phyloP scores from a whole-genome alignment of 257 asterid species.

The Rehmannia glutinosa region DNA sequence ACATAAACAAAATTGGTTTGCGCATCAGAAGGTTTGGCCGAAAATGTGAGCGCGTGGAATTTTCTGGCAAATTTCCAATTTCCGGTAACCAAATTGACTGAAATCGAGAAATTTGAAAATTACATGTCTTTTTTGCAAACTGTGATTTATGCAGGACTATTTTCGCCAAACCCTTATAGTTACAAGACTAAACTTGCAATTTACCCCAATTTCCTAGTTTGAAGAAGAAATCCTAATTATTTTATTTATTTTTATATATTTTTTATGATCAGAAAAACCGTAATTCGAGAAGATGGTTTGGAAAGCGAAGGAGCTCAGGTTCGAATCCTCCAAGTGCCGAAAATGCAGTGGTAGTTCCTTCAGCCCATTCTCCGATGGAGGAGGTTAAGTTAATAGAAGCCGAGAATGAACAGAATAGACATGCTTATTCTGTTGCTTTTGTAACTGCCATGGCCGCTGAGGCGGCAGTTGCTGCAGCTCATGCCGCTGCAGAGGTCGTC shows the following conservation, averaged over 20 bases:
- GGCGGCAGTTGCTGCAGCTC: slow-evolving; percentile 82
- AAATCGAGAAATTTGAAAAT: too few relatives aligned
- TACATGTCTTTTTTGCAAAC: too few relatives aligned
- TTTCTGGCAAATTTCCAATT: too few relatives aligned
- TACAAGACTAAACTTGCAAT: not conserved
- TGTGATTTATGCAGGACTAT: too few relatives aligned
- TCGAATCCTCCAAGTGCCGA: slow-evolving; percentile 25
- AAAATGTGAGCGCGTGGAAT: too few relatives aligned
- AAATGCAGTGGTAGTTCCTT: slow-evolving; percentile 21
- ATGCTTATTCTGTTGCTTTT: slow-evolving; percentile 67
- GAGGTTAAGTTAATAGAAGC: slow-evolving; percentile 49
- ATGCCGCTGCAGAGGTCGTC: slow-evolving; percentile 84
- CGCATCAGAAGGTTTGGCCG: too few relatives aligned
- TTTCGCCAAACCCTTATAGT: too few relatives aligned
- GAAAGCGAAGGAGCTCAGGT: slow-evolving; percentile 39
- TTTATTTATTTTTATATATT: not conserved
- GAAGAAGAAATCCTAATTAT: too few relatives aligned
- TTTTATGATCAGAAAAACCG: slow-evolving; percentile 32
- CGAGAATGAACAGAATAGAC: slow-evolving; percentile 62
- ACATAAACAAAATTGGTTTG: too few relatives aligned
- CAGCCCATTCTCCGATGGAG: slow-evolving; percentile 20
- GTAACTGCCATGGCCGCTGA: slow-evolving; percentile 86
- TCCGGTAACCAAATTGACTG: too few relatives aligned
- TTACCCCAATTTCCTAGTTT: too few relatives aligned
- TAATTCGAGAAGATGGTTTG: slow-evolving; percentile 46